Percentiles rank a stretch among this genome's conserved stretches.
phyloP scores from a whole-genome alignment of 352 stramenopile genomes.

The Phytopythium mirpurense region DNA sequence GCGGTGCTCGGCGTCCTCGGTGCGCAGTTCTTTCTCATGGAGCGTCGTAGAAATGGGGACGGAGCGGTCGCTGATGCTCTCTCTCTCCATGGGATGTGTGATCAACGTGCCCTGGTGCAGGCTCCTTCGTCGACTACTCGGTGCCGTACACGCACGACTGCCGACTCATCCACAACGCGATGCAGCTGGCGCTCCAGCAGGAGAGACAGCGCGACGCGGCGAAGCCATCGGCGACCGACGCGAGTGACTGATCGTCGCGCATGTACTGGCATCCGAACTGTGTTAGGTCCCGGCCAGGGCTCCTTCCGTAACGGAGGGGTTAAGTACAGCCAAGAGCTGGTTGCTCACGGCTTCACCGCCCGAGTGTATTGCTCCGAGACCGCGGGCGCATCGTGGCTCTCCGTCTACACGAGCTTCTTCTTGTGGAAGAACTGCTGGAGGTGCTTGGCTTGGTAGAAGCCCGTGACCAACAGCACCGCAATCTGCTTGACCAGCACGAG shows the following conservation, averaged over 20 bases:
- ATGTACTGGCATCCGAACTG: not conserved
- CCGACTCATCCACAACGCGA: conserved; percentile 71
- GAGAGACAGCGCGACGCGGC: conserved; percentile 38
- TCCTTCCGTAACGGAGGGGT: too few species aligned
- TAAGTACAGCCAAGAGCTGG: not conserved
- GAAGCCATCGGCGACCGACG: not conserved
- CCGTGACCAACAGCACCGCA: conserved; percentile 53
- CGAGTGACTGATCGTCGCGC: not conserved
- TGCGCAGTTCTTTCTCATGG: conserved; percentile 17
- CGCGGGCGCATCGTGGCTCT: not conserved
- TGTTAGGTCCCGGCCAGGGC: not conserved
- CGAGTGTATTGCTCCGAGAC: not conserved
- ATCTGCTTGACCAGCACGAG: conserved; percentile 50
- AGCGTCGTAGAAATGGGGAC: too few species aligned
- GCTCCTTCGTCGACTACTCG: conserved; percentile 84
- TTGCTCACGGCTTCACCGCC: not conserved
- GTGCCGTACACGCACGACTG: conserved; percentile 80
- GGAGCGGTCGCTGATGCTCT: not conserved
- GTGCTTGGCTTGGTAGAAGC: conserved; percentile 76
- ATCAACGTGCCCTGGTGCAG: conserved; percentile 17
- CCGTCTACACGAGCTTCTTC: conserved; percentile 82
- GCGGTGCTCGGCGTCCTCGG: conserved; percentile 70
- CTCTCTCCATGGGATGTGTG: too few species aligned
- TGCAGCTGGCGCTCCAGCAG: conserved; percentile 66
- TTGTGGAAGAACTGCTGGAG: conserved; percentile 79